Percentiles rank a stretch among this genome's conserved stretches.
Evolutionary conservation across 106 monocot species (phyloP).

Genomic region (Amphibolis antarctica): DNA sequence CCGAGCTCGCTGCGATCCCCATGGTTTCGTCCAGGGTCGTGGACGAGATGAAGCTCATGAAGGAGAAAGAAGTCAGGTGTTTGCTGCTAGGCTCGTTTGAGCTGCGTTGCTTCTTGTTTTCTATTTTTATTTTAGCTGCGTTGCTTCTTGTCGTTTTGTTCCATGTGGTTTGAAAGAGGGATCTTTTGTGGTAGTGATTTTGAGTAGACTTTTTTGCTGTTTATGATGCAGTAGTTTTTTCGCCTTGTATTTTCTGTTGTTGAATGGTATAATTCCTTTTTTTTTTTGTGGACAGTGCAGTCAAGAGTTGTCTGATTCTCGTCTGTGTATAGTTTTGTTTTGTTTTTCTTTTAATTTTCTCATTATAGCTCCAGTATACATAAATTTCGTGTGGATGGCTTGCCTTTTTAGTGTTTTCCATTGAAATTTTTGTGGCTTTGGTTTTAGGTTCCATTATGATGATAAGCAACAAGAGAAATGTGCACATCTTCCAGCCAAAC

Average conservation of each 20-base stretch:
- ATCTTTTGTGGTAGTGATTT: not conserved
- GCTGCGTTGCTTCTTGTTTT: no score
- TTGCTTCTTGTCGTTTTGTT: no score
- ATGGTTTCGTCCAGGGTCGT: conserved; percentile 2
- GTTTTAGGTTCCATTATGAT: conserved; percentile 37
- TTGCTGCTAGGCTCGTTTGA: not conserved
- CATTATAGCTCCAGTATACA: not conserved
- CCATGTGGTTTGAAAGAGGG: no score
- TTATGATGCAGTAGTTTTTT: not conserved
- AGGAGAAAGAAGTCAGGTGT: conserved; percentile 5
- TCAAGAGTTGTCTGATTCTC: no score
- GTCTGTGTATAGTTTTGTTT: no score
- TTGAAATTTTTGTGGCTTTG: not conserved
- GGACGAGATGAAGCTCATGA: conserved; percentile 8
- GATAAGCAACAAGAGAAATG: conserved; percentile 33
- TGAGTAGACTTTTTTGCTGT: not conserved
- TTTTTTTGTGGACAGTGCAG: no score
- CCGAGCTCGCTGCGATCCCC: not conserved
- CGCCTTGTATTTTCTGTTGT: not conserved
- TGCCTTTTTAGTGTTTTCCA: not conserved
- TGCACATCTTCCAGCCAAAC: conserved; percentile 16
- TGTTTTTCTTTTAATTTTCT: not conserved
- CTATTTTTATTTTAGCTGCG: not conserved
- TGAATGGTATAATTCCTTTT: no score
- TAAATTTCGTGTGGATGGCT: not conserved